These are phyloP conservation scores for Candida ponderosae DNA, from an alignment of 805 yeast species.

Conservation along the genomic window DNA sequence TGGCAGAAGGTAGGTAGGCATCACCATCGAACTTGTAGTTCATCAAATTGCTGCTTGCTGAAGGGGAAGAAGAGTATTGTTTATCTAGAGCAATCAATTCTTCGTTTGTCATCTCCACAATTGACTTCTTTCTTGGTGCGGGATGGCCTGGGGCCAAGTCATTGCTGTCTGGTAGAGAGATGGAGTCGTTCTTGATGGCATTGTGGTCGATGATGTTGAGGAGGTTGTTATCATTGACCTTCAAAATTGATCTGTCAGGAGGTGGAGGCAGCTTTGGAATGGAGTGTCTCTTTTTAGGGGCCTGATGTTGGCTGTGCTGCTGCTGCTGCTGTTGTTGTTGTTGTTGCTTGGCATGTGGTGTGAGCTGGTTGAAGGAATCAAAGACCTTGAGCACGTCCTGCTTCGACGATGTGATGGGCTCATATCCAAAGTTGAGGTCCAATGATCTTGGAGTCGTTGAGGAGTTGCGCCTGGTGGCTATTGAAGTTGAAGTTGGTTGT, in stretches of 20 bases:
- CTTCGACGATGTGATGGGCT: conserved; percentile 1
- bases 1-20: conserved; percentile 12
- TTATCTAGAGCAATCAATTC: conserved; percentile 18
- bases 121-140: conserved; percentile 12
- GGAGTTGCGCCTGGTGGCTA: background rate
- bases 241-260: conserved; percentile 17
- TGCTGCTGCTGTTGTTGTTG: no score
- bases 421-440: conserved; percentile 18
- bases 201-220: background rate
- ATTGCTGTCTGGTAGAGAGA: background rate
- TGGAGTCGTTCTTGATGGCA: background rate
- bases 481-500: no score
- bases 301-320: no score
- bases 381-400: conserved; percentile 11
- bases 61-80: conserved; percentile 15
- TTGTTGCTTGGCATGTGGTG: no score
- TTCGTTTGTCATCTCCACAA: conserved; percentile 19
- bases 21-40: conserved; percentile 17
- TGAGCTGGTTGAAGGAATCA: conserved; percentile 8
- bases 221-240: conserved; percentile 1
- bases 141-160: background rate
- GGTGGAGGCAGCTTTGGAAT: conserved; percentile 19
- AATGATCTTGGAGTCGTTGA: background rate
- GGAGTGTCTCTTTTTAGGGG: conserved; percentile 3
- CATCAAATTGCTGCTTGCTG: conserved; percentile 7